Conservation (phyloP, 2,329 filamentous ascomycete species). For the Phaeosphaeriaceae sp. region DNA sequence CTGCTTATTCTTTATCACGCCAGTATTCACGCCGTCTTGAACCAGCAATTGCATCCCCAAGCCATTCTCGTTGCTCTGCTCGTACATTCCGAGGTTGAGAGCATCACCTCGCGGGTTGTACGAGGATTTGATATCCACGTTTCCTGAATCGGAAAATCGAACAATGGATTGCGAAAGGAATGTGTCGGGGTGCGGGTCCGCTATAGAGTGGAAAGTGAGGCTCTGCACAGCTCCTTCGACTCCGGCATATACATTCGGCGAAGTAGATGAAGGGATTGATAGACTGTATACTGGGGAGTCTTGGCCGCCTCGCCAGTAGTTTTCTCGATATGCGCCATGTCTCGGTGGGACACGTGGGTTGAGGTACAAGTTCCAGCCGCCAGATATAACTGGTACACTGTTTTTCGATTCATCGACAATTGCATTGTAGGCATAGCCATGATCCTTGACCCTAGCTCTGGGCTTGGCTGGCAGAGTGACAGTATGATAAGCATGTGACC, state of each 20-base stretch:
- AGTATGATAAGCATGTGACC: slow-evolving; percentile 49
- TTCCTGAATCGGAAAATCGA: slow-evolving; percentile 15
- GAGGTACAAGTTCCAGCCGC: slow-evolving; percentile 58
- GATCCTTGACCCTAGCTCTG: background rate
- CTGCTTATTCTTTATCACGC: slow-evolving; percentile 22
- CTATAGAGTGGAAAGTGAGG: slow-evolving; percentile 52
- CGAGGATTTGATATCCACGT: slow-evolving; percentile 32
- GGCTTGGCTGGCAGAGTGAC: slow-evolving; percentile 27
- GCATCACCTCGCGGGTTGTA: slow-evolving; percentile 48
- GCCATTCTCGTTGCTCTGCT: slow-evolving; percentile 47
- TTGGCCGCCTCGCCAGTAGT: slow-evolving; percentile 24
- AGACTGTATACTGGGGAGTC: slow-evolving; percentile 57
- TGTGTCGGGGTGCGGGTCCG: slow-evolving; percentile 54
- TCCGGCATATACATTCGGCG: slow-evolving; percentile 56
- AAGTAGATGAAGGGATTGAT: slow-evolving; percentile 53
- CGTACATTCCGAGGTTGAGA: slow-evolving; percentile 55
- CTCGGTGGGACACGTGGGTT: slow-evolving; percentile 40
- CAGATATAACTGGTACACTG: slow-evolving; percentile 11
- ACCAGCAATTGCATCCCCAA: slow-evolving; percentile 49
- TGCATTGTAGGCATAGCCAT: slow-evolving; percentile 22
- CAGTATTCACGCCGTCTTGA: slow-evolving; percentile 45
- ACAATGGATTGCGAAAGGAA: slow-evolving; percentile 32
- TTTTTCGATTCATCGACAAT: slow-evolving; percentile 14
- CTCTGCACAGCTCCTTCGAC: slow-evolving; percentile 54
- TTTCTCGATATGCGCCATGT: slow-evolving; percentile 18